Evolutionary conservation across 2,329 filamentous ascomycete species (phyloP), one percentile per base, ranked within the genome.

Genomic region (Diplodia sapinea): DNA sequence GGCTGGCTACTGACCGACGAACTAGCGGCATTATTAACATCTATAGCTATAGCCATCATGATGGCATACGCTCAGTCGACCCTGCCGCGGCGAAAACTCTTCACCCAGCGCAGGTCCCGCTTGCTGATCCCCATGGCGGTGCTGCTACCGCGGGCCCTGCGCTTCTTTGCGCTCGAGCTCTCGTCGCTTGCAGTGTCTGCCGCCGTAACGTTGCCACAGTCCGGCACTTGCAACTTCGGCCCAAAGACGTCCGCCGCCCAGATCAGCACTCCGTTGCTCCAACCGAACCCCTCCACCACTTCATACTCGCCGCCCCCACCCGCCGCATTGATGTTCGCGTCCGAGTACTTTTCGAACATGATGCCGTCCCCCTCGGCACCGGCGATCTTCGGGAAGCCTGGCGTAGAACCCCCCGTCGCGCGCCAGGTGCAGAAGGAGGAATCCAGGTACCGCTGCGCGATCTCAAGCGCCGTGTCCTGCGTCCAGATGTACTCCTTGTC

Each of bases 341-440:
- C 86, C 13, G 80, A 81, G 73, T 91, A 91, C 81, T 91, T 91
- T 76, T 91, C 89, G 74, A 91, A 91, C 81, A 91, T 90, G 74
- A 86, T 86, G 26, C 89, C 89, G 8, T 77, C 77, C 23, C 81
- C 78, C 7, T 79, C 72, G 0, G 85, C 74, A 0, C 85, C 85
- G 17, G 76, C 74, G 65, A 88, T 79, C 74, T 81, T 84, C 36
- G 84, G 84, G 51, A 80, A 83, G 70, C 81, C 77, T 12, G 80
- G 79, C 0, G 88, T 90, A 2, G 84, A 82, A 3, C 88, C 89
- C 26, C 89, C 89, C 0, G 89, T 91, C 6, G 86, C 86, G 68
- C 84, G 87, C 89, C 88, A 91, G 0, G 88, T 90, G 79, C 89
- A 91, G 74, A 90, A 91, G 0, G 88, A 83, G 20, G 86, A 88